Evolutionary conservation across 495 filamentous ascomycete species (phyloP), one percentile per base, ranked within the genome.

Genomic region (Lophiotrema nucula): DNA sequence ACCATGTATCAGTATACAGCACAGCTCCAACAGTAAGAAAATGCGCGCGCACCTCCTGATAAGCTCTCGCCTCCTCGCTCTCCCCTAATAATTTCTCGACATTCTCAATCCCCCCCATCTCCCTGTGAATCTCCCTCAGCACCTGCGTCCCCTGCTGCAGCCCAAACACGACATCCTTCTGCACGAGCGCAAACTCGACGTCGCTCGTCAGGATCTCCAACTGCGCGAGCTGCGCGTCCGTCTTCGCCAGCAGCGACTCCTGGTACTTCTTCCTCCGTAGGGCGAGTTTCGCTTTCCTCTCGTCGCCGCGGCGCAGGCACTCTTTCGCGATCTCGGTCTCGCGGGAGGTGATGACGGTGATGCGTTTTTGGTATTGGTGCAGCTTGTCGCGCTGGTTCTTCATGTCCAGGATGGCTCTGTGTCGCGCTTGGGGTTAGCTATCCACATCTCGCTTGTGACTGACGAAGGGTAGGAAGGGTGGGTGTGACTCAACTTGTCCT

Each of bases 301-400:
- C 88, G 73, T 97, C 88, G 68, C 84, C 82, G 35, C 78, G 76
- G 1, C 77, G 73, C 8, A 98, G 82, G 71, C 92, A 88, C 75
- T 90, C 79, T 49, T 81, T 80, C n/a, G 93, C 93, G 60, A 91
- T 85, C 33, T 79, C 83, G 23, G 84, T 92, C 72, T 98, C 95
- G 49, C 84, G 83, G 68, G 84, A 74, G 12, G 93, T 95, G 19
- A 98, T 82, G 47, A 87, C 77, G 26, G 84, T 84, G 68, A 98
- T 92, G 62, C 88, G 88, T 57, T 86, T 84, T 70, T 95, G 90
- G 74, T 98, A 97, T 66, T 95, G 88, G 60, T 91, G 90, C 1
- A 97, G 88, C 66, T 88, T 91, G 79, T 98, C 93, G 69, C 93
- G 92, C 74, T 98, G 95, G 75, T 85, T 88, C 73, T 97, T 97